Evolutionary conservation across 129 eudicot species (phyloP).

Genomic region (Centrapalus pauciflorus): DNA sequence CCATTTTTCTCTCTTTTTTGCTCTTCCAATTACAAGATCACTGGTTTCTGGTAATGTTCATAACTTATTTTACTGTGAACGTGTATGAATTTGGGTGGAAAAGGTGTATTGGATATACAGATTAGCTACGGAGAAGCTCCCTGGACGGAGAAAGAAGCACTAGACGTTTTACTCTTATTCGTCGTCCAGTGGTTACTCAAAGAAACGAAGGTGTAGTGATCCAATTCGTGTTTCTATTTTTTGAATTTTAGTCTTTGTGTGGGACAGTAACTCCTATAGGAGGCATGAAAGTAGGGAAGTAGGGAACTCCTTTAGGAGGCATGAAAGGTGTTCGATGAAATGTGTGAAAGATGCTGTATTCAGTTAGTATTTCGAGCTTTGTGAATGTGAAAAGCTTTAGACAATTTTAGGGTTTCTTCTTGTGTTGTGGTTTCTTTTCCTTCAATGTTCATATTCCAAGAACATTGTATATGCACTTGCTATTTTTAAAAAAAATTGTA

Average conservation of each 20-base stretch:
- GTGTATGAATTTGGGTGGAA: not conserved
- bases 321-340: slow-evolving; percentile 26
- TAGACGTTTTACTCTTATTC: slow-evolving; percentile 7
- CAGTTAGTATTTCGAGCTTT: slow-evolving; percentile 3
- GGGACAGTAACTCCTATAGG: not conserved
- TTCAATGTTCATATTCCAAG: slow-evolving; percentile 1
- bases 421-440: not conserved
- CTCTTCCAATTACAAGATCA: not conserved
- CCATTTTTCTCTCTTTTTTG: not conserved
- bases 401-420: not conserved
- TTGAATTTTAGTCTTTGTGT: slow-evolving; percentile 8
- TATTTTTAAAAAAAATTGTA: not conserved
- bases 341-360: slow-evolving; percentile 22
- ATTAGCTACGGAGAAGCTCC: slow-evolving; percentile 37
- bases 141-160: slow-evolving; percentile 39
- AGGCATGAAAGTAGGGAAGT: slow-evolving; percentile 16
- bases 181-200: not conserved
- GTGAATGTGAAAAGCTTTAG: slow-evolving; percentile 3
- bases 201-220: slow-evolving; percentile 19
- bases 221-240: not conserved
- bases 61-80: not conserved
- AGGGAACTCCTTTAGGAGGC: slow-evolving; percentile 1
- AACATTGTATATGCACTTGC: not conserved
- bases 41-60: not conserved
- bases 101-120: slow-evolving; percentile 38